phyloP scores from a whole-genome alignment of 108 stramenopile genomes.

The Cyclotella choctawhatcheeana region DNA sequence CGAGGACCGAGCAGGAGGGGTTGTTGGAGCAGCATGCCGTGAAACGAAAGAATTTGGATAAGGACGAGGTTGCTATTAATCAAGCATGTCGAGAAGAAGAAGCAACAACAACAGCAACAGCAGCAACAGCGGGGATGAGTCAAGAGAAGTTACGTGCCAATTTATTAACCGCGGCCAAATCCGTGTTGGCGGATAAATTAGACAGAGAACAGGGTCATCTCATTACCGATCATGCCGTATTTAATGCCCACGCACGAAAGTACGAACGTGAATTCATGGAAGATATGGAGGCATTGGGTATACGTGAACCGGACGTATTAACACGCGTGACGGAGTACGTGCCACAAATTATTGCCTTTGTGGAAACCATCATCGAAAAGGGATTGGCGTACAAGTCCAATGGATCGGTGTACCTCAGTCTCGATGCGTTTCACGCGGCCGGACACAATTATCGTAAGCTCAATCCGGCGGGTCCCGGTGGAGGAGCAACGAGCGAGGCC shows the following conservation, averaged over 20 bases:
- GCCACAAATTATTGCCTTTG: conserved; percentile 90
- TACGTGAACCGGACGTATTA: conserved; percentile 86
- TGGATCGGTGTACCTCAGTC: conserved; percentile 94
- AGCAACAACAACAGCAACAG: too few relatives aligned
- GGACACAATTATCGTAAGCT: conserved; percentile 78
- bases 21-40: conserved; percentile 62
- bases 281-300: conserved; percentile 93
- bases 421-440: conserved; percentile 75
- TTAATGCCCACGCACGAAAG: conserved; percentile 76
- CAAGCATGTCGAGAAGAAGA: too few relatives aligned
- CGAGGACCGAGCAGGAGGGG: conserved; percentile 58
- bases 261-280: conserved; percentile 96
- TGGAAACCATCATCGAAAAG: conserved; percentile 87
- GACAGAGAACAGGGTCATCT: conserved; percentile 68
- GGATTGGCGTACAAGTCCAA: conserved; percentile 95
- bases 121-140: conserved; percentile 21
- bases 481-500: conserved; percentile 75
- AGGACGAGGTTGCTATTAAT: conserved; percentile 47
- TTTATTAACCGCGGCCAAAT: conserved; percentile 61
- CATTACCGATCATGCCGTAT: conserved; percentile 81
- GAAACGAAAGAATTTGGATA: conserved; percentile 50
- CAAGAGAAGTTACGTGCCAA: conserved; percentile 44
- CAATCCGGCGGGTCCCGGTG: conserved; percentile 62
- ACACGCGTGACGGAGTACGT: conserved; percentile 97
- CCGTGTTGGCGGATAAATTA: conserved; percentile 70